Conservation (phyloP, 169 alveolate genomes). For the Plasmodium coatneyi region DNA sequence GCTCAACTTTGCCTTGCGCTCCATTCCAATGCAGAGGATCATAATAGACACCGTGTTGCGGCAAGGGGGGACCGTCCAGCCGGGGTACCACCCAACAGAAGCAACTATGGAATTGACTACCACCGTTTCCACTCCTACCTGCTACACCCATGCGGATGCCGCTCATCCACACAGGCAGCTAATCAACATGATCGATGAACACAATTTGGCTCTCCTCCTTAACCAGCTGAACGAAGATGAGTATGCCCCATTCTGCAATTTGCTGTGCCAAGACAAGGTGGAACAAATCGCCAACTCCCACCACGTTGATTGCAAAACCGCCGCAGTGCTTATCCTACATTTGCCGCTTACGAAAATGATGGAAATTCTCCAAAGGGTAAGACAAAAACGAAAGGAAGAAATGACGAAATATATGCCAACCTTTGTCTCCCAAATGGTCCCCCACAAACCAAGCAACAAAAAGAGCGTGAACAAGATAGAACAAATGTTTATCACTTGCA, state of each 20-base stretch:
- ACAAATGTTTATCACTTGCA: slow-evolving; percentile 49
- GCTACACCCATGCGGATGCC: not conserved
- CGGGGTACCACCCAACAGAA: not conserved
- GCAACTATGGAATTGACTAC: not conserved
- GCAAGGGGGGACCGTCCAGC: not conserved
- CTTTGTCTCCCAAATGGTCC: slow-evolving; percentile 2
- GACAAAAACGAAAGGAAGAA: not conserved
- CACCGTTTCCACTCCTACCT: not conserved
- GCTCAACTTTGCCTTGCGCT: not conserved
- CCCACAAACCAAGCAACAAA: not conserved
- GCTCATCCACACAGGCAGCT: not conserved
- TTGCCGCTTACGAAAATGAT: slow-evolving; percentile 30
- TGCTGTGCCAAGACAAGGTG: slow-evolving; percentile 2
- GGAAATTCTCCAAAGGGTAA: slow-evolving; percentile 4
- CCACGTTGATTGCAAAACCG: not conserved
- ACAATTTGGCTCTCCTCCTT: slow-evolving; percentile 22
- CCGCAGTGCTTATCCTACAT: slow-evolving; percentile 16
- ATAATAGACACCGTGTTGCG: not conserved
- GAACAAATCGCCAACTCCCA: slow-evolving; percentile 3
- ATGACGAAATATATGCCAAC: slow-evolving; percentile 24
- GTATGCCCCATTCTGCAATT: slow-evolving; percentile 25
- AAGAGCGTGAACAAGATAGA: slow-evolving; percentile 26
- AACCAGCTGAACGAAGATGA: slow-evolving; percentile 11
- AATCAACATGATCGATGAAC: slow-evolving; percentile 11
- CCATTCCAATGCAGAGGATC: slow-evolving; percentile 1